phyloP scores from a whole-genome alignment of 768 basidiomycete genomes.

The Rhodocollybia butyracea region DNA sequence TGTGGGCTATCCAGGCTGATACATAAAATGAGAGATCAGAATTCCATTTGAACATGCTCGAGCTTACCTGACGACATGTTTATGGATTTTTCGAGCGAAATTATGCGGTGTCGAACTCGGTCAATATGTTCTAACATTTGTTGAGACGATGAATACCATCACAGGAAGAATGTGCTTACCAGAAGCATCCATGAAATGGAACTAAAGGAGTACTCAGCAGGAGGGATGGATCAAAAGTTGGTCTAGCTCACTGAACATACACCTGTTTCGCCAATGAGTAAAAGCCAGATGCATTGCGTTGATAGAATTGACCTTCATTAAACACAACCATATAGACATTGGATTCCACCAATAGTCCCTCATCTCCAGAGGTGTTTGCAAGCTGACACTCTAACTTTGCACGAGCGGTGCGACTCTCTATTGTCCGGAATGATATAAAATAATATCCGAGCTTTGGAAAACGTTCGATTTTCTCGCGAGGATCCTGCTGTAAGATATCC shows the following conservation, averaged over 20 bases:
- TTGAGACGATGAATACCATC: conserved; percentile 6
- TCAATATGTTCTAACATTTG: conserved; percentile 62
- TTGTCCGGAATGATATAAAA: conserved; percentile 82
- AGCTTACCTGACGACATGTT: conserved; percentile 70
- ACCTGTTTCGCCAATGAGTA: too few relatives aligned
- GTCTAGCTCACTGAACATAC: conserved; percentile 61
- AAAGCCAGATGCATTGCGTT: too few relatives aligned
- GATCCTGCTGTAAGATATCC: conserved; percentile 89
- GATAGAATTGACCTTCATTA: too few relatives aligned
- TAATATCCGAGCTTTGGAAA: conserved; percentile 90
- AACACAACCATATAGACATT: conserved; percentile 91
- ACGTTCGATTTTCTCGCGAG: conserved; percentile 86
- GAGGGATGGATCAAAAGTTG: background rate
- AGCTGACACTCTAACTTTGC: conserved; percentile 33
- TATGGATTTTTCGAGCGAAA: conserved; percentile 55
- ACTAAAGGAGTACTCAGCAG: conserved; percentile 42
- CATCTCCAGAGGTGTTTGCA: conserved; percentile 21
- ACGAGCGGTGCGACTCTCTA: conserved; percentile 54
- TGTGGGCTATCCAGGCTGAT: conserved; percentile 92
- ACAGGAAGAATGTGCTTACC: conserved; percentile 23
- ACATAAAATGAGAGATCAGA: background rate
- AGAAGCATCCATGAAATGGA: conserved; percentile 87
- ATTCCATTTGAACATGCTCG: background rate
- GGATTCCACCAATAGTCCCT: conserved; percentile 62
- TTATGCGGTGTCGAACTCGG: conserved; percentile 68